phyloP scores from a whole-genome alignment of 306 rosid species.

The Herpetospermum pedunculosum region DNA sequence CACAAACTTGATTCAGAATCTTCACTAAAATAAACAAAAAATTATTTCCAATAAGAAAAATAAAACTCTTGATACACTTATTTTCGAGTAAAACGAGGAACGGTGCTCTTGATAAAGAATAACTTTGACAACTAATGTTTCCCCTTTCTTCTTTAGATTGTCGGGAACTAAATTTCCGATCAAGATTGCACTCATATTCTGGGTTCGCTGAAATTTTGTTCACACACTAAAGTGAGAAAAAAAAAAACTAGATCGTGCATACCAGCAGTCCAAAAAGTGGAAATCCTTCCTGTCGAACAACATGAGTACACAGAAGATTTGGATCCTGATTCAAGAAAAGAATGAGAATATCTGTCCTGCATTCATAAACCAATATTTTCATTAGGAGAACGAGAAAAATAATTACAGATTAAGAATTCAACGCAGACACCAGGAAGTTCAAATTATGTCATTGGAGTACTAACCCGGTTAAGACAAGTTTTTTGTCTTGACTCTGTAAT shows the following conservation, averaged over 20 bases:
- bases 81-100: not conserved
- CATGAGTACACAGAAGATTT: constrained; percentile 73
- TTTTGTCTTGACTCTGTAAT: constrained; percentile 76
- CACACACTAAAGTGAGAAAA: not conserved
- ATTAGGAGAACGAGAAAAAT: constrained; percentile 13
- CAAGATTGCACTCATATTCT: not conserved
- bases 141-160: not conserved
- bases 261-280: constrained; percentile 86
- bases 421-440: constrained; percentile 4
- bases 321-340: constrained; percentile 98
- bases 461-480: constrained; percentile 81
- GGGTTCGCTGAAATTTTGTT: not conserved
- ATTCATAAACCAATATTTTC: constrained; percentile 47
- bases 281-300: constrained; percentile 79
- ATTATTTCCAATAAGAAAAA: not conserved
- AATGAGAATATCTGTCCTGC: constrained; percentile 98
- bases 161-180: not conserved
- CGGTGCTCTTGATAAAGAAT: not conserved
- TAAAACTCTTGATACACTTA: not conserved
- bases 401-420: not conserved
- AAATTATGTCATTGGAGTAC: constrained; percentile 13
- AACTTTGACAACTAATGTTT: not conserved
- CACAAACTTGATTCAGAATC: not conserved
- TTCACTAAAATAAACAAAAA: not conserved
- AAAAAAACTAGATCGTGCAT: constrained; percentile 10